phyloP scores from a whole-genome alignment of 2,329 filamentous ascomycete genomes.

The Hypomyces perniciosus region DNA sequence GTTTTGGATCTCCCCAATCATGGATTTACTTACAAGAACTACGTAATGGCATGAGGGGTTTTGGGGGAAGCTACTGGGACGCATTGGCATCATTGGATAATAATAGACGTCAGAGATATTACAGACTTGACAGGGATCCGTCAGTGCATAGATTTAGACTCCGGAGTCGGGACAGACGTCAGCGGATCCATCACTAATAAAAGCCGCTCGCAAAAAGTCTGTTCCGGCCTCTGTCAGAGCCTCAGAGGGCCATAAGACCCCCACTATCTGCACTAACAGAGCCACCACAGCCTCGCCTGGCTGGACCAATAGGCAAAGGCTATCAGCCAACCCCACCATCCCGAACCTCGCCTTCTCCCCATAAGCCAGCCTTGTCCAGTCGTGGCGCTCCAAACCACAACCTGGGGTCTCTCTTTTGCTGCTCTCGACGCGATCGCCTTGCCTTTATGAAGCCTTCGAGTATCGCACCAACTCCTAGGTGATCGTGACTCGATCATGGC shows the following conservation, averaged over 20 bases:
- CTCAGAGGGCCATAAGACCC: no score
- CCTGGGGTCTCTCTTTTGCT: not conserved
- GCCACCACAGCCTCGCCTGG: no score
- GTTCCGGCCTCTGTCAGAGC: no score
- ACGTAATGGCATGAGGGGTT: conserved; percentile 12
- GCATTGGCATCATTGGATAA: not conserved
- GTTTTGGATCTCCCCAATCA: not conserved
- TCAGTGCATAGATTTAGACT: no score
- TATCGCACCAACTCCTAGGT: not conserved
- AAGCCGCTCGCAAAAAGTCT: no score
- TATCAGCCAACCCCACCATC: not conserved
- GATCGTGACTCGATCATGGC: conserved; percentile 21
- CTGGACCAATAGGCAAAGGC: no score
- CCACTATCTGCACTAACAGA: no score
- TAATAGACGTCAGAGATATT: no score
- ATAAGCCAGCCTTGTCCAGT: conserved; percentile 7
- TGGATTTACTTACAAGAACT: conserved; percentile 5
- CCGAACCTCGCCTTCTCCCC: not conserved
- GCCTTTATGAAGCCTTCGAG: not conserved
- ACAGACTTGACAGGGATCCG: no score
- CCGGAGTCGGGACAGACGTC: no score
- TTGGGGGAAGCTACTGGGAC: not conserved
- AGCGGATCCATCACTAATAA: no score
- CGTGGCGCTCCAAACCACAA: not conserved
- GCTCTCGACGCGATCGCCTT: not conserved